Evolutionary conservation across 768 basidiomycete genomes (phyloP).

Genomic region (Pseudohyphozyma bogoriensis): DNA sequence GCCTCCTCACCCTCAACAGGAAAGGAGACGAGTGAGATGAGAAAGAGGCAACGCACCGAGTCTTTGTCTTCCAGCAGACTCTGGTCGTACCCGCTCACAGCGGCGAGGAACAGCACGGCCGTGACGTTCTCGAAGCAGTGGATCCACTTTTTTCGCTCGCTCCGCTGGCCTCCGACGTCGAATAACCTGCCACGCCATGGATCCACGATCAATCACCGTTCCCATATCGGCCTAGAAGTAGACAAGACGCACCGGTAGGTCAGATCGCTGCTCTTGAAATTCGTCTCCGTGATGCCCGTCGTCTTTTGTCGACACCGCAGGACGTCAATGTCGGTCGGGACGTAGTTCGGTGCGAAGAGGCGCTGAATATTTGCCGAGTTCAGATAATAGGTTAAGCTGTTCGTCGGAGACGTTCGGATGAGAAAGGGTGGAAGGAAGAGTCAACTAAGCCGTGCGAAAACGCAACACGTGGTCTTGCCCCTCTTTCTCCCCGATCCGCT

Average conservation of each 20-base stretch:
- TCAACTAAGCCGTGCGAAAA: too few species aligned
- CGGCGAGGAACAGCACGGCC: slow-evolving; percentile 83
- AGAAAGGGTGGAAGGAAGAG: too few species aligned
- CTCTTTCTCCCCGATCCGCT: too few species aligned
- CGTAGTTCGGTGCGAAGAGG: slow-evolving; percentile 57
- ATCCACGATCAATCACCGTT: background rate
- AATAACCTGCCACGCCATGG: slow-evolving; percentile 60
- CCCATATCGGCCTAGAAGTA: background rate
- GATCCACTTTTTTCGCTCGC: slow-evolving; percentile 73
- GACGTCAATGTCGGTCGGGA: slow-evolving; percentile 75
- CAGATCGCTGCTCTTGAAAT: slow-evolving; percentile 42
- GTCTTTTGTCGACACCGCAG: slow-evolving; percentile 76
- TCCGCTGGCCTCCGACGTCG: slow-evolving; percentile 67
- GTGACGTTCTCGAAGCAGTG: slow-evolving; percentile 70
- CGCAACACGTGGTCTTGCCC: too few species aligned
- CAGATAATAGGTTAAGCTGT: slow-evolving; percentile 73
- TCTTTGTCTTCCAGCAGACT: slow-evolving; percentile 28
- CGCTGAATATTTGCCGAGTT: too few species aligned
- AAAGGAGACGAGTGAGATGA: background rate
- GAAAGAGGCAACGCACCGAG: slow-evolving; percentile 14
- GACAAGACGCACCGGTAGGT: slow-evolving; percentile 39
- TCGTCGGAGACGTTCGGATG: too few species aligned
- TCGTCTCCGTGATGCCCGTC: slow-evolving; percentile 82
- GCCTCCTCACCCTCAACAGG: too few species aligned
- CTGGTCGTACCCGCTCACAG: slow-evolving; percentile 73